Evolutionary conservation across 2,329 filamentous ascomycete species (phyloP), one percentile per base, ranked within the genome.

Genomic region (Alternaria incomplexa): DNA sequence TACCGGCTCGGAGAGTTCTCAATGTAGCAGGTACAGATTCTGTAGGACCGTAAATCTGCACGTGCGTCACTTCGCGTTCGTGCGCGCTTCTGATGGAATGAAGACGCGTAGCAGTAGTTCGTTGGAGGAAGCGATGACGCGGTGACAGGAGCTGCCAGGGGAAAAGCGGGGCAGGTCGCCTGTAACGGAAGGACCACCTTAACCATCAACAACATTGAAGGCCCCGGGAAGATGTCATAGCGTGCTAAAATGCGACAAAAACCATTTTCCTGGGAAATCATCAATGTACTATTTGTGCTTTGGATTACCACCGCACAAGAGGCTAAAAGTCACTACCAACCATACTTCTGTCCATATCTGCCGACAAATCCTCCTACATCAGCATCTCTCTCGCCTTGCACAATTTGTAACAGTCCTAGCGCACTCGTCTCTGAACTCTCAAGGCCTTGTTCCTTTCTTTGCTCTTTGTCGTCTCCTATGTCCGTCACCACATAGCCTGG

Each of bases 391-490:
- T 77, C 62, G 5, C 76, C 75, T 30, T 74, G 63, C 11, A 77
- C 61, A 56, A 79, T 76, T 46, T 77, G 70, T 58, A 72, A 12
- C 56, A 79, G 73, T 1, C 73, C 76, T 53, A 72, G 61, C 26
- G 75, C 76, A 59, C 75, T 78, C 30, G 74, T 77, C 64, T 78
- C 74, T 9, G 72, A 67, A 54, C 73, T 75, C 12, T 78, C 73
- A 11, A 46, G 9, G 2, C 69, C 61, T n/a, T 53, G 62, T 5
- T 61, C 54, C 9, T 62, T 57, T 20, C 72, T 68, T 10, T 32
- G 30, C 52, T 79, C 65, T 12, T 67, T 65, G 20, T 75, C 67
- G 4, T 62, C 47, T 2, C 56, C 66, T 15, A 79, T 43, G 52
- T 77, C 66, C 11, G 76, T 77, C 7, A 72, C 51, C 11, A 78